phyloP scores from a whole-genome alignment of 2,329 filamentous ascomycete genomes.

The Aspergillus sp. region DNA sequence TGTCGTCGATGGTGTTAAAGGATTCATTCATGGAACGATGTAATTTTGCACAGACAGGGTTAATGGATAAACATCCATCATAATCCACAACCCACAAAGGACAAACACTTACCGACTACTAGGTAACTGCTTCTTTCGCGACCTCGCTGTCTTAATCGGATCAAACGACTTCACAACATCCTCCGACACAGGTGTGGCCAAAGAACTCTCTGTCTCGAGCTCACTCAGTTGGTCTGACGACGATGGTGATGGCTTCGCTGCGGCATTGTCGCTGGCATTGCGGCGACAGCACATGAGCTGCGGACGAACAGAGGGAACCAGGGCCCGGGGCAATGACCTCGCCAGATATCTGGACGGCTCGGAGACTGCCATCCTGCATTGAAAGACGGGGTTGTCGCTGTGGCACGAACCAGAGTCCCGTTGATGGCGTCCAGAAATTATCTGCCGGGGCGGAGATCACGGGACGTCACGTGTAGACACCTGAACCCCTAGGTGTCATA shows the following conservation, averaged over 20 bases:
- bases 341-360: conserved; percentile 33
- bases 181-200: conserved; percentile 31
- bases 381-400: conserved; percentile 11
- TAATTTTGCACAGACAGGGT: neutral
- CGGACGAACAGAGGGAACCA: conserved; percentile 22
- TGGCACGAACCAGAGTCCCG: conserved; percentile 4
- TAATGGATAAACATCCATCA: neutral
- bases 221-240: conserved; percentile 30
- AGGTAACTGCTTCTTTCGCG: conserved; percentile 39
- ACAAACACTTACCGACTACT: conserved; percentile 43
- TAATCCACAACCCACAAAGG: no score
- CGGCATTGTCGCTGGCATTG: conserved; percentile 41
- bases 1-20: neutral
- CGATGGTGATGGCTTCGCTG: conserved; percentile 12
- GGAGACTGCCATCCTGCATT: conserved; percentile 30
- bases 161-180: conserved; percentile 43
- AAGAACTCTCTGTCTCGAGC: conserved; percentile 42
- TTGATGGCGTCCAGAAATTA: conserved; percentile 21
- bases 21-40: no score
- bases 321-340: conserved; percentile 29
- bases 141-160: conserved; percentile 40
- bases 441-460: conserved; percentile 16
- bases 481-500: conserved; percentile 5
- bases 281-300: conserved; percentile 32
- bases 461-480: conserved; percentile 12